Percentiles rank a stretch among this genome's conserved stretches.
Evolutionary conservation across 2,329 filamentous ascomycete species (phyloP).

Genomic region (Akanthomyces uredinophilus): DNA sequence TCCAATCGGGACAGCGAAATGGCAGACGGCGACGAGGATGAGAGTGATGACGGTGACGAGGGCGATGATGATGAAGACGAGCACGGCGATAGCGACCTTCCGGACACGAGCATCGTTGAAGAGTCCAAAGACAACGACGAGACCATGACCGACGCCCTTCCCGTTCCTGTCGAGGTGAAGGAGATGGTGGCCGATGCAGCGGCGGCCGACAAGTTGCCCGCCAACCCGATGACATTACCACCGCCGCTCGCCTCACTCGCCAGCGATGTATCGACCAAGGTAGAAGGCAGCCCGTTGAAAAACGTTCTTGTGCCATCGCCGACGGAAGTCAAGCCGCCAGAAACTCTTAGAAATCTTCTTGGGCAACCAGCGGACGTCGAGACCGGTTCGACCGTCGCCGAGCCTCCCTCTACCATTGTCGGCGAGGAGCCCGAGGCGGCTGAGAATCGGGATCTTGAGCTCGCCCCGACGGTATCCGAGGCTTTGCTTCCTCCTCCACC

Average conservation of each 20-base stretch:
- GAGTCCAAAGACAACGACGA: slow-evolving; percentile 11
- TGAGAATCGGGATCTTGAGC: slow-evolving; percentile 22
- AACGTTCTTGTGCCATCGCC: slow-evolving; percentile 46
- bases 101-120: slow-evolving; percentile 12
- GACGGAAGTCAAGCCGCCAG: slow-evolving; percentile 27
- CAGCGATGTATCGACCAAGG: slow-evolving; percentile 29
- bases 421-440: slow-evolving; percentile 26
- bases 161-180: slow-evolving; percentile 18
- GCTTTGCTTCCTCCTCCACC: slow-evolving; percentile 32
- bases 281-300: slow-evolving; percentile 50
- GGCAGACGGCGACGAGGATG: slow-evolving; percentile 45
- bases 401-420: slow-evolving; percentile 29
- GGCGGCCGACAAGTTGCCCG: slow-evolving; percentile 23
- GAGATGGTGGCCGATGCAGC: slow-evolving; percentile 34
- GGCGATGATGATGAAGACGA: slow-evolving; percentile 42
- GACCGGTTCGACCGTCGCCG: slow-evolving; percentile 23
- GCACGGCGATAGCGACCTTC: slow-evolving; percentile 18
- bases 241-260: slow-evolving; percentile 26
- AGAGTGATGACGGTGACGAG: slow-evolving; percentile 42
- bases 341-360: background rate
- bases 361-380: slow-evolving; percentile 12
- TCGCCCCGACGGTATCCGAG: slow-evolving; percentile 11
- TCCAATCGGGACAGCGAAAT: slow-evolving; percentile 48
- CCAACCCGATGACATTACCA: slow-evolving; percentile 28
- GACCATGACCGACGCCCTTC: slow-evolving; percentile 19